These are phyloP conservation scores for Chaetoceros muelleri DNA, from an alignment of 108 stramenopile species.

Conservation along the genomic window DNA sequence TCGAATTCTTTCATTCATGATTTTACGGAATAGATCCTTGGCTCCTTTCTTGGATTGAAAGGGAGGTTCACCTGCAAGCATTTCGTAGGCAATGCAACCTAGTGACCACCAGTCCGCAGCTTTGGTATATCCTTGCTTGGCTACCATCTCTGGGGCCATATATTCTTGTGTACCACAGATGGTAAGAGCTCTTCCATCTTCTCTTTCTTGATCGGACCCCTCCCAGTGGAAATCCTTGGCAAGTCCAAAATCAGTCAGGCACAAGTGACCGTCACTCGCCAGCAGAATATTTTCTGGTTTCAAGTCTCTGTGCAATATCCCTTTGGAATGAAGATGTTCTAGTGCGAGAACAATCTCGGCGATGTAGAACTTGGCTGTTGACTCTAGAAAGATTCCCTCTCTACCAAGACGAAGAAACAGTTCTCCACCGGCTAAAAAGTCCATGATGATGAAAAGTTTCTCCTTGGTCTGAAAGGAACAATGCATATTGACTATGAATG, in stretches of 20 bases:
- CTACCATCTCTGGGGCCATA: conserved; percentile 93
- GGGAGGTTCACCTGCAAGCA: conserved; percentile 91
- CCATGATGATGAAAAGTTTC: conserved; percentile 96
- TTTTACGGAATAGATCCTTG: conserved; percentile 92
- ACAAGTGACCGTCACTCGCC: conserved; percentile 81
- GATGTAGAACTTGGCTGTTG: conserved; percentile 89
- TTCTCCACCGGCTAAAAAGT: conserved; percentile 94
- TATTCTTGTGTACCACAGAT: conserved; percentile 87
- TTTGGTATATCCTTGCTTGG: conserved; percentile 90
- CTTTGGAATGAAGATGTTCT: conserved; percentile 79
- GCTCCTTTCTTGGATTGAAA: conserved; percentile 74
- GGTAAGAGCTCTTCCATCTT: conserved; percentile 52
- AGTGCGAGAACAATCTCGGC: conserved; percentile 93
- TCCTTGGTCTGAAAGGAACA: conserved; percentile 93
- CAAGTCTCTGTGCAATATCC: conserved; percentile 94
- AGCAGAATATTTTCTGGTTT: conserved; percentile 89
- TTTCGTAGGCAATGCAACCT: conserved; percentile 90
- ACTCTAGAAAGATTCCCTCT: conserved; percentile 74
- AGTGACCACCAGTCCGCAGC: conserved; percentile 97
- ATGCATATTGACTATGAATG: conserved; percentile 93
- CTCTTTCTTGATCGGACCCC: conserved; percentile 24
- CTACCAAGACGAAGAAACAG: conserved; percentile 77
- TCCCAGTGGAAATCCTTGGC: conserved; percentile 74
- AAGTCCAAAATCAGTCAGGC: conserved; percentile 95
- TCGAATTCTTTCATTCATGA: conserved; percentile 87